A percentile compares a stretch with the other conserved stretches of the same genome.
Conservation (phyloP, 1,284 basidiomycete genomes). For the Rhodotorula sp. region DNA sequence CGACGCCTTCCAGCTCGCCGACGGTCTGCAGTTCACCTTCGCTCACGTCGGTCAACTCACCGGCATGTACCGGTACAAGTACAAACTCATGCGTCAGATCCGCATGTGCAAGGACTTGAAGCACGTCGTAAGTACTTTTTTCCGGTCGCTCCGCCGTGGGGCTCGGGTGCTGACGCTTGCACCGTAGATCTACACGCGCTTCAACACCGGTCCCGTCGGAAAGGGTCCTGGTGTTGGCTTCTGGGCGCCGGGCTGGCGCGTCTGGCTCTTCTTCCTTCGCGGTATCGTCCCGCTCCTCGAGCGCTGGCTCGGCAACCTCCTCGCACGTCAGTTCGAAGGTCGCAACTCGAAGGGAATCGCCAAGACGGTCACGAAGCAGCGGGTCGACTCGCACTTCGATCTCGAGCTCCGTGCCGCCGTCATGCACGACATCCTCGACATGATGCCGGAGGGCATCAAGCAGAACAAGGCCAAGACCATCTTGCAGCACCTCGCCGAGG, state of each 20-base stretch:
- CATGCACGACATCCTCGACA: conserved; percentile 92
- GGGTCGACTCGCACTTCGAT: conserved; percentile 98
- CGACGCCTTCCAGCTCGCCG: conserved; percentile 98
- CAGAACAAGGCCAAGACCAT: conserved; percentile 99
- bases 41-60: conserved; percentile 96
- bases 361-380: conserved; percentile 93
- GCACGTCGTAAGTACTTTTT: conserved; percentile 59
- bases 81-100: conserved; percentile 99
- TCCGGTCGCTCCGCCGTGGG: conserved; percentile 50
- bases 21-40: conserved; percentile 97
- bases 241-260: conserved; percentile 99
- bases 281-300: conserved; percentile 97
- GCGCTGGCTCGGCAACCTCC: conserved; percentile 94
- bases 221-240: conserved; percentile 99
- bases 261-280: conserved; percentile 99
- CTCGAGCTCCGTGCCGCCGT: conserved; percentile 96
- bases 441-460: conserved; percentile 99
- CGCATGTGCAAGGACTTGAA: conserved; percentile 99
- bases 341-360: conserved; percentile 84
- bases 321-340: conserved; percentile 95
- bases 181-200: conserved; percentile 74
- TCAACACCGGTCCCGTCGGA: conserved; percentile 98
- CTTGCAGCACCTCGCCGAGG: conserved; percentile 93
- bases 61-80: conserved; percentile 98
- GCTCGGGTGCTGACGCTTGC: background rate